These are phyloP conservation scores for Croton setiger DNA, from an alignment of 441 rosid species.

Conservation along the genomic window DNA sequence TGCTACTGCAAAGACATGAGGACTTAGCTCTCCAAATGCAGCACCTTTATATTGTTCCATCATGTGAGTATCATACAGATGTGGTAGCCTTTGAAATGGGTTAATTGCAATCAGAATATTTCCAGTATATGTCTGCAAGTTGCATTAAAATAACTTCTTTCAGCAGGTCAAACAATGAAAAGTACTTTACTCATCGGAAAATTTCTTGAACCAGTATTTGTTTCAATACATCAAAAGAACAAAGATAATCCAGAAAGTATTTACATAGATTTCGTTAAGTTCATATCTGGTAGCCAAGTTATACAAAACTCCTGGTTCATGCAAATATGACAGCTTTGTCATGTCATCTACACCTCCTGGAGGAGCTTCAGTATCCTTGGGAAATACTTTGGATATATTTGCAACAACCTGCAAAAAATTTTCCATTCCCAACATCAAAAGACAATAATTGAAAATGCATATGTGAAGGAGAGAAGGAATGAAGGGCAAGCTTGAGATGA, in stretches of 20 bases:
- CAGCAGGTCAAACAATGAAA: slow-evolving; percentile 10
- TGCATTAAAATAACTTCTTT: slow-evolving; percentile 15
- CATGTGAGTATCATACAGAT: slow-evolving; percentile 97
- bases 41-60: slow-evolving; percentile 99
- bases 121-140: slow-evolving; percentile 94
- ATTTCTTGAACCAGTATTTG: slow-evolving; percentile 11
- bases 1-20: slow-evolving; percentile 98
- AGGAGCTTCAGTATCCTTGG: slow-evolving; percentile 94
- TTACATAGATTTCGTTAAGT: slow-evolving; percentile 96
- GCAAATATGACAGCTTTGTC: slow-evolving; percentile 99
- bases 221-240: slow-evolving; percentile 7
- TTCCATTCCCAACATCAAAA: slow-evolving; percentile 17
- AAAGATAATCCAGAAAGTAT: slow-evolving; percentile 13
- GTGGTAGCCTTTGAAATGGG: slow-evolving; percentile 98
- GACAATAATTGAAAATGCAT: not conserved
- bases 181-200: not conserved
- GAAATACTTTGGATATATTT: slow-evolving; percentile 72
- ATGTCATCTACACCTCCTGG: slow-evolving; percentile 99
- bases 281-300: slow-evolving; percentile 93
- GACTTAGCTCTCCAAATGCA: slow-evolving; percentile 95
- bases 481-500: slow-evolving; percentile 15
- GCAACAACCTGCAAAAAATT: slow-evolving; percentile 62
- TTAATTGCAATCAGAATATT: slow-evolving; percentile 97
- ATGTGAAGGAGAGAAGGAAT: not conserved
- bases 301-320: slow-evolving; percentile 96